A percentile compares a stretch with the other conserved stretches of the same genome.
Evolutionary conservation across 2,329 filamentous ascomycete genomes (phyloP).

Genomic region (Clonostachys chloroleuca): DNA sequence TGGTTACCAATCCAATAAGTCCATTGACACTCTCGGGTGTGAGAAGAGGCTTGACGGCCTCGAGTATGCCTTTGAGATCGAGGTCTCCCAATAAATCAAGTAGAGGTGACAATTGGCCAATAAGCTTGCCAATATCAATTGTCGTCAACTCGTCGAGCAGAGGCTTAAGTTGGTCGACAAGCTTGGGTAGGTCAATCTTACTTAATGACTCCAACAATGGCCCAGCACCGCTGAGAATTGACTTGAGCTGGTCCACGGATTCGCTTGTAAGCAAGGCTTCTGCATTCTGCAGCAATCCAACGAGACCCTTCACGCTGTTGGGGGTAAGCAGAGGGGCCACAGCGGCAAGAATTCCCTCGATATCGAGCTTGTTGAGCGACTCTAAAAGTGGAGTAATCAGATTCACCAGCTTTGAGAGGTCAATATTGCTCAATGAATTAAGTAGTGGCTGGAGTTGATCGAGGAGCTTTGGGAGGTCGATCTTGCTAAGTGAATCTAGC

Average conservation of each 20-base stretch:
- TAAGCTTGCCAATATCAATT: conserved; percentile 18
- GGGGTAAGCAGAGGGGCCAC: conserved; percentile 23
- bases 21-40: conserved; percentile 22
- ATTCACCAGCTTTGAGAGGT: conserved; percentile 22
- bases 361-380: conserved; percentile 18
- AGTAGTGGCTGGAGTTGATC: conserved; percentile 20
- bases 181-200: conserved; percentile 19
- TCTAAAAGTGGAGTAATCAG: conserved; percentile 27
- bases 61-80: conserved; percentile 23
- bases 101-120: conserved; percentile 19
- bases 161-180: conserved; percentile 18
- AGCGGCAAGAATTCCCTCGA: conserved; percentile 17
- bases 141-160: conserved; percentile 20
- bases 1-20: conserved; percentile 23
- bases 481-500: conserved; percentile 17
- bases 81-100: conserved; percentile 20
- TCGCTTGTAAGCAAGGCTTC: conserved; percentile 25
- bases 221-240: conserved; percentile 18
- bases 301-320: conserved; percentile 21
- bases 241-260: conserved; percentile 34
- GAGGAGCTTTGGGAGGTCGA: conserved; percentile 23
- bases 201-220: conserved; percentile 16
- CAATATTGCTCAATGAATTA: conserved; percentile 19
- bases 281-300: conserved; percentile 27
- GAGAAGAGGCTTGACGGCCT: conserved; percentile 24